Percentiles rank a stretch among this genome's conserved stretches.
These are phyloP conservation scores for Ophiostoma novo-ulmi DNA, from an alignment of 2,329 filamentous ascomycete genomes.

Conservation along the genomic window DNA sequence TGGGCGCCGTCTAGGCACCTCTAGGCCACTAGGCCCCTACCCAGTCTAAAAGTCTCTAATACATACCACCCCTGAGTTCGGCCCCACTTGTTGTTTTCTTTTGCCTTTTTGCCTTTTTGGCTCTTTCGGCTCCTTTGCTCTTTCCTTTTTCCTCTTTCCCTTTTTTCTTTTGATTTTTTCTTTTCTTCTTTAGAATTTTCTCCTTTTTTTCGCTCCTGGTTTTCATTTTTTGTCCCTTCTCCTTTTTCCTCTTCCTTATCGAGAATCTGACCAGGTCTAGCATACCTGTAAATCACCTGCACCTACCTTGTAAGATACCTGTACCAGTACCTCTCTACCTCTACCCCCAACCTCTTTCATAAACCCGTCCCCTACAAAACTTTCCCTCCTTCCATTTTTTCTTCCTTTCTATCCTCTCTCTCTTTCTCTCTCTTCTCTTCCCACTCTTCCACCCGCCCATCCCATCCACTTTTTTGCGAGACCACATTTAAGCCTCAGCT, in stretches of 20 bases:
- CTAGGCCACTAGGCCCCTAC: not conserved
- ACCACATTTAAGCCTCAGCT: conserved; percentile 29
- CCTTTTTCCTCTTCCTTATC: conserved; percentile 17
- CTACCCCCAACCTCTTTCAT: conserved; percentile 9
- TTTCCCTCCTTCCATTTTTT: conserved; percentile 17
- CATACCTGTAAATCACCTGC: not conserved
- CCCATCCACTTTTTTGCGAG: conserved; percentile 27
- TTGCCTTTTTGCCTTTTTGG: not conserved
- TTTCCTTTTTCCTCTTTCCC: not conserved
- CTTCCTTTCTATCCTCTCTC: conserved; percentile 22
- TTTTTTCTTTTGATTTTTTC: conserved; percentile 4
- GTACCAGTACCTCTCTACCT: not conserved
- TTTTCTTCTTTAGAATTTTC: not conserved
- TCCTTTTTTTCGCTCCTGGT: conserved; percentile 11
- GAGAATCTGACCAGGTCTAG: not conserved
- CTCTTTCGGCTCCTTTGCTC: not conserved
- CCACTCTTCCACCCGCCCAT: conserved; percentile 17
- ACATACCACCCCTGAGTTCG: conserved; percentile 15
- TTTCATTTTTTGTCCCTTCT: not conserved
- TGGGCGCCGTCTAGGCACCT: not conserved
- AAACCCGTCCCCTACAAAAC: conserved; percentile 13
- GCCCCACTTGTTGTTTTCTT: conserved; percentile 4
- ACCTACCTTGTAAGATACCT: not conserved
- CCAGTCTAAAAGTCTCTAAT: not conserved
- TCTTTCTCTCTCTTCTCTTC: not conserved